Evolutionary conservation across 1,284 basidiomycete species (phyloP), one percentile per base, ranked within the genome.

Genomic region (Neonothopanus nambi): DNA sequence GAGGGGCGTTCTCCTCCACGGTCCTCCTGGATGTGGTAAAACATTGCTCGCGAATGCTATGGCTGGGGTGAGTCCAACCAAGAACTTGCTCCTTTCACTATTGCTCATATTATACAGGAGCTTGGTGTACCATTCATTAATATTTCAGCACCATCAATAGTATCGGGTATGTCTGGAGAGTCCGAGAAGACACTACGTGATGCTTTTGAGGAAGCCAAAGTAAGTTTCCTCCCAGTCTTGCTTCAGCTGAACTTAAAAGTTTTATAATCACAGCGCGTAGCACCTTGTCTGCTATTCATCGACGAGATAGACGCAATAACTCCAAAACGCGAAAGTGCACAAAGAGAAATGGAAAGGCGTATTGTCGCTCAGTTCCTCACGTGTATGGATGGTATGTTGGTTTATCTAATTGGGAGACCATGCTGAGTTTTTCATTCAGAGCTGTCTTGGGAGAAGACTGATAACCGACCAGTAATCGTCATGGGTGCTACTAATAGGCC

Each of bases 231-330:
- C 12, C 24, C 12, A 36, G 43, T 36, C 11, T 7, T 49, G n/a
- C n/a, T n/a, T 45, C 12, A 11, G 4, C 13, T 33, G 9, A 33
- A 33, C 13, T 13, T 33, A 5, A 5, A 5, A 28, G 11, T 28
- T 33, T 33, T n/a, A n/a, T n/a, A n/a, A 33, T 33, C 17, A 1
- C 61, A 95, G 92, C 84, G 89, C 61, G 78, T 90, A 18, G 93
- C 95, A 0, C 95, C 94, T 0, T 95, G 93, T 63, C 74, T 98
- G 2, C 71, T 97, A 3, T 98, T 98, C 72, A 91, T 98, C 46
- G 96, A 99, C 69, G 96, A 98, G 69, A 97, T 99, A 33, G 96
- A 99, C 65, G 94, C 96, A 5, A 97, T 99, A 61, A 98, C 95
- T 1, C 94, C 94, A 0, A 99, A 99, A 72, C 79, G 96, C 57